These are phyloP conservation scores for Mucor circinelloides DNA, from an alignment of 371 early-diverging fungal genomes.

Conservation along the genomic window DNA sequence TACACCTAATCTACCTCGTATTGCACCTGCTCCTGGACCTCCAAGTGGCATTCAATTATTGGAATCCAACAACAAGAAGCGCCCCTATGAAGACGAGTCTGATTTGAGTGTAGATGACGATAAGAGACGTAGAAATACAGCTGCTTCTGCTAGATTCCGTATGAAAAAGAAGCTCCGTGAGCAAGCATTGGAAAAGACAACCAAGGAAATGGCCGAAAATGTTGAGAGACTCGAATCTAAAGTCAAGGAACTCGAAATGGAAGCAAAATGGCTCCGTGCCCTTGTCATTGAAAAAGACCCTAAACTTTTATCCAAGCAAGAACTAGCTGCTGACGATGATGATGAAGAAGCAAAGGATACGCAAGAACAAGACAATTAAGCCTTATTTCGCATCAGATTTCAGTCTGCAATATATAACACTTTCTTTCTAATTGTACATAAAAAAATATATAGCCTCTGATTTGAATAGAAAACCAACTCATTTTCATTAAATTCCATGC, in stretches of 20 bases:
- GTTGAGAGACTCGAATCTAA: slow-evolving; percentile 69
- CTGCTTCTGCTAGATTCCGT: slow-evolving; percentile 92
- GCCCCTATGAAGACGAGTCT: not conserved
- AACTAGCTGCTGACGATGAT: no score
- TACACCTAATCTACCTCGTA: slow-evolving; percentile 12
- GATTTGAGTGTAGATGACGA: slow-evolving; percentile 62
- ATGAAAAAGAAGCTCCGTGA: slow-evolving; percentile 86
- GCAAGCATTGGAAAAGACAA: slow-evolving; percentile 76
- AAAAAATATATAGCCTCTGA: not conserved
- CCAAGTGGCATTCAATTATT: slow-evolving; percentile 3
- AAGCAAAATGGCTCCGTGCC: slow-evolving; percentile 86
- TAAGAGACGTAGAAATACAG: slow-evolving; percentile 86
- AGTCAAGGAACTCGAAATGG: slow-evolving; percentile 81
- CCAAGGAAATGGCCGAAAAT: slow-evolving; percentile 76
- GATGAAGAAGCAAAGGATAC: not conserved
- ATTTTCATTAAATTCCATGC: not conserved
- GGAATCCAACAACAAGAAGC: slow-evolving; percentile 10
- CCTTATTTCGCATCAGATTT: not conserved
- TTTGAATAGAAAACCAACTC: not conserved
- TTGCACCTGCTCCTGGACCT: slow-evolving; percentile 24
- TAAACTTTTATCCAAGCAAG: slow-evolving; percentile 11
- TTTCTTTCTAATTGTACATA: not conserved
- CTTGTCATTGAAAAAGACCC: slow-evolving; percentile 77
- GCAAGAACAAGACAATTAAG: not conserved
- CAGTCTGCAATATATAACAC: not conserved